Evolutionary conservation across 139 green algal genomes (phyloP).

Genomic region (Asterochloris sp.): DNA sequence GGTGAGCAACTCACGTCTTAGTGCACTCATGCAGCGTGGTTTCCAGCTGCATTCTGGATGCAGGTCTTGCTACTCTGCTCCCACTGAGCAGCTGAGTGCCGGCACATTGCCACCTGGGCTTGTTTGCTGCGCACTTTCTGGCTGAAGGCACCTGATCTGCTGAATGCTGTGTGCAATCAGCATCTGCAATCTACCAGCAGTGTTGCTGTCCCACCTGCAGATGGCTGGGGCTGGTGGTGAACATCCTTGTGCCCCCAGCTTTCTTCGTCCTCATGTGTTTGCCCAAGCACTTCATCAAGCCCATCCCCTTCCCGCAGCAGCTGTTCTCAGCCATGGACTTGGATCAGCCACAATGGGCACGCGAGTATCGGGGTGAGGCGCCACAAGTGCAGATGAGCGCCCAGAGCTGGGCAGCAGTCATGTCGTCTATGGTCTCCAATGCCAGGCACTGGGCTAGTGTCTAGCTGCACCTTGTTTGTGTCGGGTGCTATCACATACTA

Average conservation of each 20-base stretch:
- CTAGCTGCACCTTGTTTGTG: not conserved
- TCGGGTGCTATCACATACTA: not conserved
- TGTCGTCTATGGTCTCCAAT: not conserved
- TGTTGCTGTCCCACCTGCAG: too few relatives aligned
- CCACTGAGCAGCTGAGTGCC: too few relatives aligned
- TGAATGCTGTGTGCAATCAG: too few relatives aligned
- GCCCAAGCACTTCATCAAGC: constrained; percentile 68
- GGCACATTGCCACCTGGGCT: too few relatives aligned
- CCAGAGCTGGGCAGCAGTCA: not conserved
- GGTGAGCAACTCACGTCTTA: constrained; percentile 2
- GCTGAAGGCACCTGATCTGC: too few relatives aligned
- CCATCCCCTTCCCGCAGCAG: constrained; percentile 26
- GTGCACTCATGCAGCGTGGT: too few relatives aligned
- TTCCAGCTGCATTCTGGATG: too few relatives aligned
- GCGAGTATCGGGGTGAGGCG: constrained; percentile 44
- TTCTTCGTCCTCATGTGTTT: constrained; percentile 63
- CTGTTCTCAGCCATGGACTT: constrained; percentile 29
- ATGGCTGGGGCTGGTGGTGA: constrained; percentile 27
- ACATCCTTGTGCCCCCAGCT: constrained; percentile 33
- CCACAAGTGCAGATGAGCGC: not conserved
- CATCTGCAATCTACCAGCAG: too few relatives aligned
- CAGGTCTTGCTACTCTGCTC: too few relatives aligned
- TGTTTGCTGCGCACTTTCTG: too few relatives aligned
- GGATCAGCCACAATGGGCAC: constrained; percentile 31
- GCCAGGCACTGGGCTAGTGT: not conserved